Percentiles rank a stretch among this genome's conserved stretches.
These are phyloP conservation scores for Trichaptum fuscoviolaceum DNA, from an alignment of 768 basidiomycete genomes.

Conservation along the genomic window DNA sequence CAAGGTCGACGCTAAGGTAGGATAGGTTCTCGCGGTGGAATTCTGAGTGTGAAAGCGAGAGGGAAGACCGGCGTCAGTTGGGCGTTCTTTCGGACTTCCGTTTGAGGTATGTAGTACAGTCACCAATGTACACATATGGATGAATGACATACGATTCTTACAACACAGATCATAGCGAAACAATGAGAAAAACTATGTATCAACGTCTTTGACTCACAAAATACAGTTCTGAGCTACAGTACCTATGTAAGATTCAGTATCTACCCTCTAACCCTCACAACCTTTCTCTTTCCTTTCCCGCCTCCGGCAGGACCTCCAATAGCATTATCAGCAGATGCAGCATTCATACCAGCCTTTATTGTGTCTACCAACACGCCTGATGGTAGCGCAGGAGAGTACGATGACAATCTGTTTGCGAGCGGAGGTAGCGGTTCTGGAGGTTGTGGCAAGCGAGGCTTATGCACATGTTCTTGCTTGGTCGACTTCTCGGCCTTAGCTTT, in stretches of 20 bases:
- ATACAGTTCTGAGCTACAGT: background rate
- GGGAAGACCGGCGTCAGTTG: no score
- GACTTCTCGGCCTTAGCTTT: conserved; percentile 15
- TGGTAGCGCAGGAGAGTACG: conserved; percentile 74
- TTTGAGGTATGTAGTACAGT: background rate
- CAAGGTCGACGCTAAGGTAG: background rate
- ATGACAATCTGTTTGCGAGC: conserved; percentile 67
- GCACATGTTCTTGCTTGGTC: conserved; percentile 41
- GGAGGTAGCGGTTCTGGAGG: conserved; percentile 76
- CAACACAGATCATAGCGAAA: background rate
- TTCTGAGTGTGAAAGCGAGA: background rate
- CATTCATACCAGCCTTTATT: conserved; percentile 81
- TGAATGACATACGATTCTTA: background rate
- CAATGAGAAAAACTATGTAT: background rate
- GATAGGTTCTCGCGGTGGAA: background rate
- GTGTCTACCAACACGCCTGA: conserved; percentile 77
- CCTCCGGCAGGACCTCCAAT: conserved; percentile 22
- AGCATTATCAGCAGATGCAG: conserved; percentile 37
- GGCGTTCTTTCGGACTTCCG: background rate
- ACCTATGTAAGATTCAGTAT: background rate
- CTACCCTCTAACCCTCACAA: conserved; percentile 66
- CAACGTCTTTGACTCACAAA: background rate
- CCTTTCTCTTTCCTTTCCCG: conserved; percentile 76
- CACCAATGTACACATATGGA: no score
- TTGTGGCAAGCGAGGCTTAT: conserved; percentile 46